phyloP scores from a whole-genome alignment of 352 stramenopile genomes.

The Phytopythium delawarense region DNA sequence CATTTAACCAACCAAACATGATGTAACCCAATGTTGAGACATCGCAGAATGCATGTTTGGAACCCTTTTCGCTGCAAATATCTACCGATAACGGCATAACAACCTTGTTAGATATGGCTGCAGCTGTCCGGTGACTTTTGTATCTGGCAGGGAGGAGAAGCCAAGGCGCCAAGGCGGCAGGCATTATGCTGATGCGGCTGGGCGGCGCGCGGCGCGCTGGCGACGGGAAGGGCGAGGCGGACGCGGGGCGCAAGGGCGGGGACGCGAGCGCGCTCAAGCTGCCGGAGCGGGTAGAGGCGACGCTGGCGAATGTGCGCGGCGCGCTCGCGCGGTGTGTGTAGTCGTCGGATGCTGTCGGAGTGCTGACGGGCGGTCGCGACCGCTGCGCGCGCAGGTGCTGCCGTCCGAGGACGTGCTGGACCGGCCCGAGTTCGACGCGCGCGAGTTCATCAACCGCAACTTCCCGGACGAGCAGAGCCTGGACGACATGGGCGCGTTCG shows the following conservation, averaged over 20 bases:
- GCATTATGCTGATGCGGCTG: conserved; percentile 6
- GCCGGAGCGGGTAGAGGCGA: conserved; percentile 44
- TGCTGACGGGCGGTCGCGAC: not conserved
- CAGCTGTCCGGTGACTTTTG: no score
- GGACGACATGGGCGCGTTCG: conserved; percentile 77
- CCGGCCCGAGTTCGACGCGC: conserved; percentile 85
- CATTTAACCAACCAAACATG: no score
- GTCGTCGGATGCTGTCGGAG: no score
- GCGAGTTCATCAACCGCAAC: conserved; percentile 91
- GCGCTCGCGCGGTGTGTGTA: no score
- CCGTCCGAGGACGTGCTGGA: conserved; percentile 87
- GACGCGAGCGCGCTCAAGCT: conserved; percentile 41
- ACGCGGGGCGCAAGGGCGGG: conserved; percentile 7
- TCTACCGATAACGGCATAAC: no score
- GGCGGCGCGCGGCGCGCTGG: not conserved
- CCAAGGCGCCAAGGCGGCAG: no score
- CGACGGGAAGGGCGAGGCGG: not conserved
- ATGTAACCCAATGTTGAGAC: no score
- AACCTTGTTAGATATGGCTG: no score
- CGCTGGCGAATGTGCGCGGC: conserved; percentile 37
- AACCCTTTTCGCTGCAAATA: no score
- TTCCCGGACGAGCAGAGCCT: conserved; percentile 88
- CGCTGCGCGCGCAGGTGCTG: conserved; percentile 33
- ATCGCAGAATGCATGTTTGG: no score
- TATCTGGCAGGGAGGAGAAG: no score